phyloP scores from a whole-genome alignment of 257 asterid genomes.

The Jaltomata sinuosa region DNA sequence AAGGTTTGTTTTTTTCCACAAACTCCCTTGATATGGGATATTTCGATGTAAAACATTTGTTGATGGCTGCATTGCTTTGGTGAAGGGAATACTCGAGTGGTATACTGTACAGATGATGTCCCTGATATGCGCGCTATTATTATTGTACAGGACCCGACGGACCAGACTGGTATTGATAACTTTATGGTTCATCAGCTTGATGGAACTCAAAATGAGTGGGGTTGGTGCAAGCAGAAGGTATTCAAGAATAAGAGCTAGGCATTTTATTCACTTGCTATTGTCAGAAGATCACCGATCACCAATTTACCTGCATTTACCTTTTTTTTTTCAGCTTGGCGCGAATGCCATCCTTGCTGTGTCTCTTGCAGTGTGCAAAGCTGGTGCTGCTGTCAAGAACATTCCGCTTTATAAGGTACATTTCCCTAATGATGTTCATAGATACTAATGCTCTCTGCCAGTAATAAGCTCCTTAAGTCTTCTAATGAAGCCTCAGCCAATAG shows the following conservation, averaged over 20 bases:
- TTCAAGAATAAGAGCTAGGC: neutral
- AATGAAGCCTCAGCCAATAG: neutral
- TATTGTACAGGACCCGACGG: conserved; percentile 66
- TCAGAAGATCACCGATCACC: neutral
- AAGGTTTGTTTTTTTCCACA: conserved; percentile 44
- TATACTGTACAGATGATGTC: neutral
- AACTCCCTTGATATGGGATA: neutral
- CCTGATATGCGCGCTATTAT: neutral
- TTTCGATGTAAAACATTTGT: no score
- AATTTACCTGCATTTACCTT: neutral
- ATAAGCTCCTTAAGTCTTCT: neutral
- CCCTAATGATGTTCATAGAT: neutral
- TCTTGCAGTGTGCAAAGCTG: conserved; percentile 94
- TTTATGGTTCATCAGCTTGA: conserved; percentile 93
- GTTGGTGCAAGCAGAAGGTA: conserved; percentile 99
- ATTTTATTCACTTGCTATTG: neutral
- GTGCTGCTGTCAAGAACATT: conserved; percentile 61
- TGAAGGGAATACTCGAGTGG: no score
- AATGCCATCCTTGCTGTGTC: conserved; percentile 94
- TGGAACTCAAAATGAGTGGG: conserved; percentile 97
- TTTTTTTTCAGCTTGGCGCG: conserved; percentile 69
- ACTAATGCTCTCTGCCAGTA: neutral
- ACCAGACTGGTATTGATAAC: conserved; percentile 75
- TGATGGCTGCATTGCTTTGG: no score
- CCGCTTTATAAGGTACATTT: conserved; percentile 75